Evolutionary conservation across 208 protist species (phyloP), one percentile per base, ranked within the genome.

Genomic region (Acanthamoeba sp.): DNA sequence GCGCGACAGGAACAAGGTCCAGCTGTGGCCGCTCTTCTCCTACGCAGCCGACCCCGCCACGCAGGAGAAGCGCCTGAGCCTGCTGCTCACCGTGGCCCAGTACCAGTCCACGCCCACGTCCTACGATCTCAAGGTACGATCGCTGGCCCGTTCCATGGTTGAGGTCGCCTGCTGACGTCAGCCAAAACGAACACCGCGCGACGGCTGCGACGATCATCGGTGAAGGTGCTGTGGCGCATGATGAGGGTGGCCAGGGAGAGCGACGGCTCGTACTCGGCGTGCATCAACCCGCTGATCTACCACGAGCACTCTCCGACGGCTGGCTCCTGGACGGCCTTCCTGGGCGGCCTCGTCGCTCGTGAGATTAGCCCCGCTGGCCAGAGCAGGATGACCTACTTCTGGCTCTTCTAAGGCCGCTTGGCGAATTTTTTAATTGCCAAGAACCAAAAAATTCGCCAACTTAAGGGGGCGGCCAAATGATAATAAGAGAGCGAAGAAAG

Each of bases 211-310:
- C 45, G 12, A 24, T 3, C 52, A 4, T 50, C 12, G 45, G 29
- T 36, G 2, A 6, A 73, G 64, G 69, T 80, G 34, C 24, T 80
- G 71, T 80, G 71, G 71, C 71, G 71, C 0, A 80, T 80, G 71
- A 80, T 80, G 71, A 0, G 71, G 36, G 38, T 80, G 40, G 40
- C 71, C 9, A 38, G 40, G 34, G 71, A 80, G 40, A 27, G 16
- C 24, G 71, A 80, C 40, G 71, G 71, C 5, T 80, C 71, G 40
- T 80, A 48, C 71, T 48, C 71, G 71, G 71, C 71, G 18, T 80
- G 71, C 71, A 10, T 80, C 71, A 80, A 80, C 71, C 71, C 71
- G 71, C 71, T 80, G 32, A 50, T 80, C 9, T 80, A 80, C n/a
- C 71, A 80, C 71, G 71, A 80, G 40, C 71, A 80, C 29, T 80